Evolutionary conservation across 495 filamentous ascomycete species (phyloP).

Genomic region (Penicillium crystallinum): DNA sequence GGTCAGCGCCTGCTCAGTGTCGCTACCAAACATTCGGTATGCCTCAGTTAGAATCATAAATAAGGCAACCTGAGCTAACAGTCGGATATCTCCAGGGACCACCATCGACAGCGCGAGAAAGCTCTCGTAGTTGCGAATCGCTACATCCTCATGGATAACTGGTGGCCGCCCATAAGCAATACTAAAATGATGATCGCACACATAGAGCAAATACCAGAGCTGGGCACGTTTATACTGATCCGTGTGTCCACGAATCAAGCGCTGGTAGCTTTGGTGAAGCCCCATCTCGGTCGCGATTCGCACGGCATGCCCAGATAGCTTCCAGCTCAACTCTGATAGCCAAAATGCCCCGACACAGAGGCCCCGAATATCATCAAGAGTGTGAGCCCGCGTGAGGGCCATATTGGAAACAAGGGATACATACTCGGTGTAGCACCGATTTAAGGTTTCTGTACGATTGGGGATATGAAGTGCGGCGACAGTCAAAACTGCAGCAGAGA

Average conservation of each 20-base stretch:
- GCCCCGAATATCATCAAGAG: conserved; percentile 48
- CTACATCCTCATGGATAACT: conserved; percentile 49
- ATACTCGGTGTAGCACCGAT: conserved; percentile 49
- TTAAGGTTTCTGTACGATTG: conserved; percentile 45
- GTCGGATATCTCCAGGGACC: conserved; percentile 48
- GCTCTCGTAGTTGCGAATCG: conserved; percentile 47
- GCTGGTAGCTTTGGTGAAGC: conserved; percentile 47
- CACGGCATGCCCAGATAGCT: conserved; percentile 49
- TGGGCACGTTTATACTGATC: conserved; percentile 49
- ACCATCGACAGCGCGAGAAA: conserved; percentile 45
- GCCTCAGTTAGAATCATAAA: conserved; percentile 54
- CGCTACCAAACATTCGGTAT: conserved; percentile 53
- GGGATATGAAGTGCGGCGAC: conserved; percentile 51
- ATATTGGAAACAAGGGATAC: conserved; percentile 47
- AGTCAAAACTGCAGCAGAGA: conserved; percentile 47
- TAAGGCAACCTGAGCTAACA: conserved; percentile 52
- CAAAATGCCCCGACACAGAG: conserved; percentile 51
- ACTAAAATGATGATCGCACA: conserved; percentile 54
- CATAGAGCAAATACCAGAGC: conserved; percentile 49
- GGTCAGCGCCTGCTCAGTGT: conserved; percentile 47
- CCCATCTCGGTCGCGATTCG: conserved; percentile 51
- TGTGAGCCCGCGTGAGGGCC: conserved; percentile 47
- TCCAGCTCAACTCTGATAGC: conserved; percentile 51
- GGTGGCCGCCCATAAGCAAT: conserved; percentile 52
- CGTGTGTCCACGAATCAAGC: conserved; percentile 37